Base-by-base conservation (phyloP, 2,329 filamentous ascomycete species). In the Rutstroemia sp. region DNA sequence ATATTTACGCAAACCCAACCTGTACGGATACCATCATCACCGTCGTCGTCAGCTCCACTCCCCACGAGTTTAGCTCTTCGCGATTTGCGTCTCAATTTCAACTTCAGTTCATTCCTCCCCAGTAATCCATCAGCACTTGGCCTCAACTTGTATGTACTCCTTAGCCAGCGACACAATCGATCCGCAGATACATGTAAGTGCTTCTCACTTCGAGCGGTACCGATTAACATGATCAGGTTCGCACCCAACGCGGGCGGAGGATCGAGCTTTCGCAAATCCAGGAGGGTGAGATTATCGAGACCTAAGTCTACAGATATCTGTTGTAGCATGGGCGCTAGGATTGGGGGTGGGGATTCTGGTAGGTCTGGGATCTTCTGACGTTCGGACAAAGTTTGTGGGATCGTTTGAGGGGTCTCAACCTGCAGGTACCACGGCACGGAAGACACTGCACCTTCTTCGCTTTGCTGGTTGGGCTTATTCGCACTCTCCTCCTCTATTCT, bases 1-100 rank as follows among this genome's bases (percentile, higher is more conserved):
- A 94, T 80, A 69, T 96, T 95, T 59, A 97, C 88, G 71, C 94
- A 99, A 19, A 99, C 87, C 94, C 94, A 99, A 9, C 91, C 92
- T 0, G 92, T 96, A 12, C 87, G 86, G 52, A 96, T 88, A 2
- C 92, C 92, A 67, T 96, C 90, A 64, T 96, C 92, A 1, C 79
- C 75, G 49, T 79, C 80, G 14, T 79, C 78, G 10, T 82, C 81
- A 5, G 82, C 76, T 48, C 75, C 73, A n/a, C 84, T 87, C 14
- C 88, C 90, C 63, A 95, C 75, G 59, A 96, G 76, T 70, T 90
- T 90, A 34, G 90, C 88, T 64, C 87, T 86, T 70, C 90, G 89
- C 7, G 88, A 85, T 70, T 92, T 87, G 44, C 94, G 79, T 38
- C 87, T 79, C 61, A 96, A 73, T 70, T 92, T 95, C 51, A 91